These are phyloP conservation scores for Aspergillus coremiiformis DNA, from an alignment of 495 filamentous ascomycete genomes.

Conservation along the genomic window DNA sequence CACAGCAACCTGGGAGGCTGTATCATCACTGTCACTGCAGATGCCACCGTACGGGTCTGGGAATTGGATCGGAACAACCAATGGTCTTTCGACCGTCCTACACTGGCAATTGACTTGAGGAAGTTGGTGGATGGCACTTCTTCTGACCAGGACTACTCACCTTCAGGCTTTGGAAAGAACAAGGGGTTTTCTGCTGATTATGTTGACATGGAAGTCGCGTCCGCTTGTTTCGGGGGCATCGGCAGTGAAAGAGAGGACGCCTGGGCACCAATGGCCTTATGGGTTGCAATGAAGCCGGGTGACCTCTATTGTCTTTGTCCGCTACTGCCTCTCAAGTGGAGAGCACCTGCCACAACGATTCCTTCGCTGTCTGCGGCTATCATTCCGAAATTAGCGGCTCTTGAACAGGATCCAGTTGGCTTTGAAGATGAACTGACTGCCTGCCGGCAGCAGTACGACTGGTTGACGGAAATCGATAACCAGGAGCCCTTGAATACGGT, in stretches of 20 bases:
- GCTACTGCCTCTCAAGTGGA: constrained; percentile 73
- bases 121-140: constrained; percentile 73
- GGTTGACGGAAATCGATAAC: constrained; percentile 73
- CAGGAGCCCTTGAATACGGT: constrained; percentile 52
- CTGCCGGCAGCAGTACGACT: constrained; percentile 63
- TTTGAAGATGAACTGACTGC: constrained; percentile 43
- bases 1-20: constrained; percentile 50
- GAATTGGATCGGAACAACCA: constrained; percentile 71
- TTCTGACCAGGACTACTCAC: constrained; percentile 66
- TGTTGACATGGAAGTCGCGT: constrained; percentile 80
- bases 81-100: constrained; percentile 76
- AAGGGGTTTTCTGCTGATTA: constrained; percentile 78
- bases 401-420: constrained; percentile 51
- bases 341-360: constrained; percentile 64
- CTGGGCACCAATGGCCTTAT: constrained; percentile 88
- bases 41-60: constrained; percentile 81
- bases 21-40: constrained; percentile 75
- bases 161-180: constrained; percentile 59
- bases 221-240: constrained; percentile 71
- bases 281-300: constrained; percentile 81
- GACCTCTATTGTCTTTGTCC: constrained; percentile 90
- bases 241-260: constrained; percentile 58
- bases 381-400: constrained; percentile 53
- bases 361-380: constrained; percentile 70
- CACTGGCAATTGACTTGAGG: constrained; percentile 71